Percentiles rank a stretch among this genome's conserved stretches.
phyloP scores from a whole-genome alignment of 495 filamentous ascomycete genomes.

The Geopyxis carbonaria region DNA sequence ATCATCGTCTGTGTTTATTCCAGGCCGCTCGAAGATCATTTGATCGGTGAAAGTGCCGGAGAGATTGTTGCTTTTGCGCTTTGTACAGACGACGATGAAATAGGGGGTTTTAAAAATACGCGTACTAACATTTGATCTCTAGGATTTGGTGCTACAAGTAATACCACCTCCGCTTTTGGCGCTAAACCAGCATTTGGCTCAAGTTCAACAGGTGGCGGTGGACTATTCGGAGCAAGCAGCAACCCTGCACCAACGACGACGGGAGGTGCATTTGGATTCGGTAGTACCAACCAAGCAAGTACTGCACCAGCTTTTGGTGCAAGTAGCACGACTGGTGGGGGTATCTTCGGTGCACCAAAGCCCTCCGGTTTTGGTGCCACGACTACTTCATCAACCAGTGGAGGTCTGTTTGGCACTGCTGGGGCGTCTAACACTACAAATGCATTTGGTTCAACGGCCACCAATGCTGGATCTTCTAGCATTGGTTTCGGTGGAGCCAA shows the following conservation, averaged over 20 bases:
- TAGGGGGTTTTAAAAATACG: too few relatives aligned
- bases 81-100: too few relatives aligned
- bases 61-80: too few relatives aligned
- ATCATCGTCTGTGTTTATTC: too few relatives aligned
- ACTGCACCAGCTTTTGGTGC: slow-evolving; percentile 27
- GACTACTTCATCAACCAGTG: slow-evolving; percentile 28
- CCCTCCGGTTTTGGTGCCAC: slow-evolving; percentile 33
- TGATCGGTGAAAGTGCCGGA: too few relatives aligned
- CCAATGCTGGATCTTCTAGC: slow-evolving; percentile 25
- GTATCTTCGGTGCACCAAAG: slow-evolving; percentile 22
- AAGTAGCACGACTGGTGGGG: slow-evolving; percentile 21
- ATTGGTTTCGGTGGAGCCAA: slow-evolving; percentile 31
- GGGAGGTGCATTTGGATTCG: slow-evolving; percentile 38
- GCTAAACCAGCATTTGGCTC: slow-evolving; percentile 30
- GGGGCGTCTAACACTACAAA: slow-evolving; percentile 34
- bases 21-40: too few relatives aligned
- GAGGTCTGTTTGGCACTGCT: slow-evolving; percentile 26
- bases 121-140: too few relatives aligned
- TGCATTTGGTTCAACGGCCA: slow-evolving; percentile 31
- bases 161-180: slow-evolving; percentile 24
- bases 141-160: slow-evolving; percentile 36
- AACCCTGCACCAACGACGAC: slow-evolving; percentile 31
- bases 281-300: slow-evolving; percentile 10
- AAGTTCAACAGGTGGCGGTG: slow-evolving; percentile 24
- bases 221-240: slow-evolving; percentile 32